Base-by-base conservation (phyloP, 2,329 filamentous ascomycete species). In the Sporothrix phasma region DNA sequence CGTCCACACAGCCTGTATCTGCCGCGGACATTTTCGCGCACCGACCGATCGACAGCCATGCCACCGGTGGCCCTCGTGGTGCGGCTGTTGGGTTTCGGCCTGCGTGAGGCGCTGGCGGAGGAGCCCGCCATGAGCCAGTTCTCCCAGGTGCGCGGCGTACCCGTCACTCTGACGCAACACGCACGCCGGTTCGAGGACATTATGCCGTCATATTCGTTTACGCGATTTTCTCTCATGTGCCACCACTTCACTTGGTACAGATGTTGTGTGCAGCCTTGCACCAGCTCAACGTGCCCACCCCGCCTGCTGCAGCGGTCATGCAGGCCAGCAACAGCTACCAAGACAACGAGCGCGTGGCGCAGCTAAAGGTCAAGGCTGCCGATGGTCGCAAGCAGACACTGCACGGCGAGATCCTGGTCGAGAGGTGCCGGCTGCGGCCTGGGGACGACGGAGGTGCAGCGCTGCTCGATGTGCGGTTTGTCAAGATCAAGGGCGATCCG, bases 401-500 rank as follows among this genome's bases (percentile, higher is more conserved):
- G 65, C 87, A 87, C 71, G 90, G 91, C 13, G 88, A 89, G 71
- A 86, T 95, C 53, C 78, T 90, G 13, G 79, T 94, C 6, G 88
- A 93, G 72, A 83, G 78, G 75, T 84, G 84, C 72, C 73, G 75
- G 47, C 80, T 88, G 68, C 6, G 19, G 6, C 29, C 46, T 1
- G 59, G 39, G 22, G 54, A 47, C 45, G 78, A 78, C 70, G 77
- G 71, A 63, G 78, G 75, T 67, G 77, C 68, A 71, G 76, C 71
- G 75, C 75, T 93, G 37, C 81, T 92, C 26, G 92, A 97, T 74
- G 89, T 97, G 31, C 83, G 91, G 61, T 97, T 99, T 73, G 84
- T 95, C 69, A 99, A 99, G 77, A 83, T 90, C 62, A 97, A 96
- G 77, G 94, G 94, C 5, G 94, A 99, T 78, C 94, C 94, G 5